Evolutionary conservation across 1,284 basidiomycete genomes (phyloP), one percentile per base, ranked within the genome.

Genomic region (Dichomitus squalens): DNA sequence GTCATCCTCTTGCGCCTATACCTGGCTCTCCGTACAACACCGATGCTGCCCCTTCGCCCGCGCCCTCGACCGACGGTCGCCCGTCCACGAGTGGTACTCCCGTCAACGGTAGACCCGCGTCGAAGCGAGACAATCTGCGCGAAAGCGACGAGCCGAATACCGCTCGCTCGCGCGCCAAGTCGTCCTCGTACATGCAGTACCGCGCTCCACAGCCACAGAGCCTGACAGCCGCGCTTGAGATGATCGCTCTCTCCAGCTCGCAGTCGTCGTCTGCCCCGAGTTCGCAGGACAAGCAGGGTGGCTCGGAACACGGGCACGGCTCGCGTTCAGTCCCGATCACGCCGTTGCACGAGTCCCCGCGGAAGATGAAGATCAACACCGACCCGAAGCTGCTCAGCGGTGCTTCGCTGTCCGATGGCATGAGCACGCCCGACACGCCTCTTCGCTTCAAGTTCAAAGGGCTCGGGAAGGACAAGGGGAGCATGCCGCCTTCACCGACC

Each of bases 21-120:
- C 85, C 85, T 38, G 83, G 80, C 27, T 86, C 84, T 39, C 83
- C 82, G 7, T 81, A 82, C 65, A 68, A 71, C 27, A 82, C 81
- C 29, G 84, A 86, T 46, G 76, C 70, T n/a, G 82, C 82, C 21
- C 63, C 70, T 12, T 73, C 79, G 44, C 73, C 79, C 14, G 76
- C 79, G 0, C 67, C 71, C 44, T 58, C 75, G 41, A 40, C 63
- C 3, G 40, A 41, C 20, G 60, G 55, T 7, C 60, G 65, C 31
- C 59, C 55, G 29, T 66, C 64, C 1, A 60, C 58, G 39, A 65
- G 65, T 21, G 57, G 60, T 7, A 62, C 60, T 14, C 63, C 64
- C 1, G 56, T 55, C 7, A 52, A 40, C 23, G 61, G 60, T 21
- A 44, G 49, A 8, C 39, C 55, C 12, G 34, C 66, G 64, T 63